These are phyloP conservation scores for Glutinoglossum americanum DNA, from an alignment of 495 filamentous ascomycete species.

Conservation along the genomic window DNA sequence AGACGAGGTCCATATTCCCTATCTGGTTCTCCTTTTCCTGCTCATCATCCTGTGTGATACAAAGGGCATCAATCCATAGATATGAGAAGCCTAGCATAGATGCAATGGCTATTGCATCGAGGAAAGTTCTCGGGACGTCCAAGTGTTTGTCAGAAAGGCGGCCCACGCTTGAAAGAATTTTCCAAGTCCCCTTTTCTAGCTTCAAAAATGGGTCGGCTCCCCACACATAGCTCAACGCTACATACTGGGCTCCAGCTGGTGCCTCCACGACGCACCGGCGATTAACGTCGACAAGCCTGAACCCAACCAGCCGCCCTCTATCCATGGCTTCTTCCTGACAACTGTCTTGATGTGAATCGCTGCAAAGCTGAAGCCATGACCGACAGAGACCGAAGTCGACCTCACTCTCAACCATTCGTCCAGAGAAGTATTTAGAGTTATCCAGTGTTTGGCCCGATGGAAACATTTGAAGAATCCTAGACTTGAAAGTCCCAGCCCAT, in stretches of 20 bases:
- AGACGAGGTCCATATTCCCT: constrained; percentile 10
- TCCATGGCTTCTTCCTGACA: too few relatives aligned
- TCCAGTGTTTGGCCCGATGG: too few relatives aligned
- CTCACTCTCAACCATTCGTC: too few relatives aligned
- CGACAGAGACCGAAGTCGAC: too few relatives aligned
- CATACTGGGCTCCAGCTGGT: neutral
- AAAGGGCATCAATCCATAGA: constrained; percentile 17
- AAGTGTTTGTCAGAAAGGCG: neutral
- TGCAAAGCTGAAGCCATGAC: too few relatives aligned
- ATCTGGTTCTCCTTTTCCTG: constrained; percentile 9
- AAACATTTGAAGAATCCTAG: too few relatives aligned
- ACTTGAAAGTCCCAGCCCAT: too few relatives aligned
- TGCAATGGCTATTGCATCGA: constrained; percentile 5
- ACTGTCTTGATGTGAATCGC: too few relatives aligned
- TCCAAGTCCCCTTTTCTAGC: neutral
- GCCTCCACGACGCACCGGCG: neutral
- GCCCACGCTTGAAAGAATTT: neutral
- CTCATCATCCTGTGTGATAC: constrained; percentile 13
- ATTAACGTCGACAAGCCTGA: neutral
- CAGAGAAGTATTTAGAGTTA: too few relatives aligned
- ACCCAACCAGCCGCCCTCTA: too few relatives aligned
- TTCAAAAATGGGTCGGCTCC: neutral
- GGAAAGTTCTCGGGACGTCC: neutral
- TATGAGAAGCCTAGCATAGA: constrained; percentile 7
- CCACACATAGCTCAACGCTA: constrained; percentile 9